These are phyloP conservation scores for Paraphaeosphaeria minitans DNA, from an alignment of 2,329 filamentous ascomycete genomes.

Conservation along the genomic window DNA sequence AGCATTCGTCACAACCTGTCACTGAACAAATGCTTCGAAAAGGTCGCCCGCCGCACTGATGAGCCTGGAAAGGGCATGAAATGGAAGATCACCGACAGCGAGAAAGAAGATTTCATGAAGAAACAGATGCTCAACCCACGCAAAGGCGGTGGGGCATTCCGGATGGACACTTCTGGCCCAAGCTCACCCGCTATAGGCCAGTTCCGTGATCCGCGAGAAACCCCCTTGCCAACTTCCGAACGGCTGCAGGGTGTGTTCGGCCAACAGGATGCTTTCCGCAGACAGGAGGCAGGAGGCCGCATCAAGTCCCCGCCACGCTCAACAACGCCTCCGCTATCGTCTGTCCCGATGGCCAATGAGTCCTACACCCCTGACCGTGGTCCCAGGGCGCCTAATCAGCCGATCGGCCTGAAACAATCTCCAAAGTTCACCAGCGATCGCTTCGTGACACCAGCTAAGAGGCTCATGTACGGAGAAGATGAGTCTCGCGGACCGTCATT, in stretches of 20 bases:
- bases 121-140: slow-evolving; percentile 59
- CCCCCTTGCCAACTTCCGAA: slow-evolving; percentile 59
- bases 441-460: slow-evolving; percentile 44
- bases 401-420: slow-evolving; percentile 37
- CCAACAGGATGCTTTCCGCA: slow-evolving; percentile 25
- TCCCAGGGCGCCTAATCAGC: slow-evolving; percentile 43
- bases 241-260: slow-evolving; percentile 52
- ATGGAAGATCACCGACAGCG: slow-evolving; percentile 88
- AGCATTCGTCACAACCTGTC: slow-evolving; percentile 97
- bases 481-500: slow-evolving; percentile 28
- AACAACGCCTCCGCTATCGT: slow-evolving; percentile 53
- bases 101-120: slow-evolving; percentile 85
- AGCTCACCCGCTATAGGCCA: slow-evolving; percentile 63
- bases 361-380: slow-evolving; percentile 62
- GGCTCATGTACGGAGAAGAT: slow-evolving; percentile 36
- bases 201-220: slow-evolving; percentile 45
- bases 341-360: slow-evolving; percentile 56
- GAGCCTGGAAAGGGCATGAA: slow-evolving; percentile 99
- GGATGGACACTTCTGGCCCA: slow-evolving; percentile 67
- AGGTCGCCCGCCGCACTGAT: slow-evolving; percentile 88
- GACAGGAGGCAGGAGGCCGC: slow-evolving; percentile 26
- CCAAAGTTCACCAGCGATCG: slow-evolving; percentile 34
- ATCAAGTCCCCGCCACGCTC: slow-evolving; percentile 52
- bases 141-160: slow-evolving; percentile 43
- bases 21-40: slow-evolving; percentile 91